phyloP scores from a whole-genome alignment of 768 basidiomycete genomes.

The Xerocomus potaroensis region DNA sequence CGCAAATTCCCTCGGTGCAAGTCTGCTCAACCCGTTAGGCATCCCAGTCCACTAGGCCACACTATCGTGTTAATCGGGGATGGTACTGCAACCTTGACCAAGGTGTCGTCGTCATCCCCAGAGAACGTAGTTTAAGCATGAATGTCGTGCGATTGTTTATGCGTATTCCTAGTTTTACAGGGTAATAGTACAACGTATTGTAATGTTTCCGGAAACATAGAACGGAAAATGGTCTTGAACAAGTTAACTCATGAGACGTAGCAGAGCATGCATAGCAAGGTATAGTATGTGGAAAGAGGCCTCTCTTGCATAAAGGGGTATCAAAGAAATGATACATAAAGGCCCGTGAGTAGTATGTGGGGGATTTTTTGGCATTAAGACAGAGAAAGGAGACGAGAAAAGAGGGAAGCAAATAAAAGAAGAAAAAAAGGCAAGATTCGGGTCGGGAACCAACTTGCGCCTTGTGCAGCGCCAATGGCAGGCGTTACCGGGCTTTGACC shows the following conservation, averaged over 20 bases:
- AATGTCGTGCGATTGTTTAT: conserved; percentile 1
- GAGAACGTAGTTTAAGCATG: neutral
- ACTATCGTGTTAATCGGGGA: conserved; percentile 1
- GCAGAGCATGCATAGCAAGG: conserved; percentile 5
- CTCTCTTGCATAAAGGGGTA: conserved; percentile 5
- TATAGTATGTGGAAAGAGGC: neutral
- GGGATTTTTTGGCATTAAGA: neutral
- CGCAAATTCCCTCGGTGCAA: conserved; percentile 3
- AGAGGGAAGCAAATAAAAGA: neutral
- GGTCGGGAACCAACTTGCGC: neutral
- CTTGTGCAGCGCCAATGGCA: neutral
- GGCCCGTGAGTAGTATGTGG: neutral
- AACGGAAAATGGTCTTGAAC: neutral
- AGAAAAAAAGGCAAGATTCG: neutral
- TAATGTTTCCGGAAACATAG: conserved; percentile 10
- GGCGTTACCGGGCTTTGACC: conserved; percentile 8
- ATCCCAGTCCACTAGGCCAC: conserved; percentile 15
- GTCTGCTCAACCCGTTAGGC: conserved; percentile 2
- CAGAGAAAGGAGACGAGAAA: neutral
- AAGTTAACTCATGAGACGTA: conserved; percentile 3
- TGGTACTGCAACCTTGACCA: conserved; percentile 16
- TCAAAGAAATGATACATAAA: conserved; percentile 8
- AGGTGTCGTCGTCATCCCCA: conserved; percentile 9
- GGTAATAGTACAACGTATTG: conserved; percentile 17
- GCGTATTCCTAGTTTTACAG: neutral